Base-by-base conservation (phyloP, 2,329 filamentous ascomycete genomes). In the Fusarium dlaminii region DNA sequence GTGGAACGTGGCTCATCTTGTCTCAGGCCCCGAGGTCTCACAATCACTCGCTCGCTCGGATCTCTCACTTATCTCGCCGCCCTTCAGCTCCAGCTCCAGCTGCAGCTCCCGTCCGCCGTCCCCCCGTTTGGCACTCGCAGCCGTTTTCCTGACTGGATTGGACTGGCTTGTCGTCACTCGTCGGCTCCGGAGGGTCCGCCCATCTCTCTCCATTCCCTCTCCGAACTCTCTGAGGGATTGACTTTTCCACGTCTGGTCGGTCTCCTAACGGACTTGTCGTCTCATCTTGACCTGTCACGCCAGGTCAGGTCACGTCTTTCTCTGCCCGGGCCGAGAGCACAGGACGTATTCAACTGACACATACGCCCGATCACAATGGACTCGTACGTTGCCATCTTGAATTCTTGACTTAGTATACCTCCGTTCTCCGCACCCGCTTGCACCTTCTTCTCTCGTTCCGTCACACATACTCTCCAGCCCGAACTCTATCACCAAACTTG, bases 321-420 rank as follows among this genome's bases (percentile, higher is more conserved):
- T 74, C 70, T 73, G 60, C 73, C 66, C 59, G 66, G 74, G 62
- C 68, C 69, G 72, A 72, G 75, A 75, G 69, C 72, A 76, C 68
- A 78, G 63, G 73, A 74, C 75, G 54, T 66, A 64, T 66, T 56
- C 69, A 74, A 73, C 73, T 72, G 76, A 76, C 74, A 72, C 75
- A 74, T 69, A 51, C 77, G 66, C 70, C 73, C 55, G 51, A 61
- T 64, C 46, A 63, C 62, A 73, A 80, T 80, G 79, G 79, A 80
- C 68, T 80, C 79, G 79, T 80, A 80, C 66, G 79, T 80, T 68
- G 49, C 58, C 65, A 42, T 67, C 51, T 69, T 68, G 43, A 59
- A 78, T 61, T 68, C 52, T 49, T 77, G 68, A 69, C 51, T 66
- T 61, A 67, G 56, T 58, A 60, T 66, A 63, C 61, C 54, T 68